These are phyloP conservation scores for Gaillardinia entomophila DNA, from an alignment of 805 yeast genomes.

Conservation along the genomic window DNA sequence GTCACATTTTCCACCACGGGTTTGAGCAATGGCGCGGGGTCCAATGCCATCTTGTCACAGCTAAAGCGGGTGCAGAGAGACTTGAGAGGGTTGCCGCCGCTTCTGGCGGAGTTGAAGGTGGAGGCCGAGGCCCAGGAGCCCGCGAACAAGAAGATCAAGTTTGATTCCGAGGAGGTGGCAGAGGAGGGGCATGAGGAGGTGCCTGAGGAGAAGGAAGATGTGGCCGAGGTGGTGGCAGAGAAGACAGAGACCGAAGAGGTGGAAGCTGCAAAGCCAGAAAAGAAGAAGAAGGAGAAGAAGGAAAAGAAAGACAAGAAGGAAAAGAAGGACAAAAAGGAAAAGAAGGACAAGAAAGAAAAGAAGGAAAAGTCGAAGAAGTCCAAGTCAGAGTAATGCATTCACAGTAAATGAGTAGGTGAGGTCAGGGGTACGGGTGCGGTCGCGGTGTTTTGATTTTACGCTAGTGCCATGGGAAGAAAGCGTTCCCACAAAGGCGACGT, in stretches of 20 bases:
- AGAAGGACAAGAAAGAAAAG: slow-evolving; percentile 6
- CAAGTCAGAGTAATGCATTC: slow-evolving; percentile 10
- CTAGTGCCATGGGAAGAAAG: slow-evolving; percentile 6
- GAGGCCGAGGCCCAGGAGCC: slow-evolving; percentile 5
- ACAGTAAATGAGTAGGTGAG: neutral
- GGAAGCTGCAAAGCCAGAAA: slow-evolving; percentile 7
- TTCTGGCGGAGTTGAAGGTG: slow-evolving; percentile 15
- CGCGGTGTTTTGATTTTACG: too few species aligned
- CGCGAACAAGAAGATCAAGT: slow-evolving; percentile 20
- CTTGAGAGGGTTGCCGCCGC: slow-evolving; percentile 75
- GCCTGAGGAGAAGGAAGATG: slow-evolving; percentile 6
- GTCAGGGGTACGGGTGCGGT: slow-evolving; percentile 4
- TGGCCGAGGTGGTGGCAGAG: slow-evolving; percentile 3
- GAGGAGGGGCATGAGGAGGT: slow-evolving; percentile 5
- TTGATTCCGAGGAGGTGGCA: slow-evolving; percentile 15
- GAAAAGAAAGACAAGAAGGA: slow-evolving; percentile 11
- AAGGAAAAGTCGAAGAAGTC: slow-evolving; percentile 18
- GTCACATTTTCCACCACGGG: slow-evolving; percentile 18
- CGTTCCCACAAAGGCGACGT: slow-evolving; percentile 6
- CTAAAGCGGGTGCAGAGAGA: slow-evolving; percentile 71
- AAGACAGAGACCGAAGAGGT: slow-evolving; percentile 3
- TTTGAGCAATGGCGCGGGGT: slow-evolving; percentile 23
- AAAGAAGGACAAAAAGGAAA: slow-evolving; percentile 2
- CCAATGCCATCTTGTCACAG: slow-evolving; percentile 49
- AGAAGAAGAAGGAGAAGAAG: slow-evolving; percentile 14